These are phyloP conservation scores for Chaetoscypha palmicola DNA, from an alignment of 2,329 filamentous ascomycete genomes.

Conservation along the genomic window DNA sequence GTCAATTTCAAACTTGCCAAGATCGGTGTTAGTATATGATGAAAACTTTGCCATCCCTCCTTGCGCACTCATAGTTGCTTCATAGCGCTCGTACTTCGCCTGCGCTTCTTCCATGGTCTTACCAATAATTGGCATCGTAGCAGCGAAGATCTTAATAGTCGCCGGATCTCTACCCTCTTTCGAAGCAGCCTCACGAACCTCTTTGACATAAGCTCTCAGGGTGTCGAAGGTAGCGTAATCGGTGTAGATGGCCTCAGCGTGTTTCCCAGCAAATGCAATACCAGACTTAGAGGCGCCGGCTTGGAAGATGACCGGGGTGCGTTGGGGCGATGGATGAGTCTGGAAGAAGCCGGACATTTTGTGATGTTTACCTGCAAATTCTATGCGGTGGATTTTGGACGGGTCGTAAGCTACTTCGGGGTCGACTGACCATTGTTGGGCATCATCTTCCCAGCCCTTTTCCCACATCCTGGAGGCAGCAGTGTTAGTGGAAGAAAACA, in stretches of 20 bases:
- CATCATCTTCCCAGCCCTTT: slow-evolving; percentile 25
- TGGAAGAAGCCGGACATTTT: slow-evolving; percentile 55
- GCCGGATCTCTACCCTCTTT: slow-evolving; percentile 47
- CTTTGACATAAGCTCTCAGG: neutral
- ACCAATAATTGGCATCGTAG: slow-evolving; percentile 59
- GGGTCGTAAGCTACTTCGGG: slow-evolving; percentile 28
- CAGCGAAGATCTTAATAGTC: slow-evolving; percentile 59
- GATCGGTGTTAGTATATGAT: neutral
- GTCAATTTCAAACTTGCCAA: neutral
- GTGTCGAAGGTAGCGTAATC: neutral
- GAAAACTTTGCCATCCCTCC: neutral
- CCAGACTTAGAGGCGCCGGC: slow-evolving; percentile 53
- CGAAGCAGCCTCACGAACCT: neutral
- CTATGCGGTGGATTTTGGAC: slow-evolving; percentile 50
- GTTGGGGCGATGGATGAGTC: slow-evolving; percentile 15
- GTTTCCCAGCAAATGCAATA: neutral
- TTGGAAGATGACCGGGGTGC: slow-evolving; percentile 38
- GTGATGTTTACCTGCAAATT: slow-evolving; percentile 57
- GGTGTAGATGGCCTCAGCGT: neutral
- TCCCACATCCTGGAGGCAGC: slow-evolving; percentile 3
- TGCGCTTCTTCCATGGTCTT: slow-evolving; percentile 58
- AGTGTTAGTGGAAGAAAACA: no score
- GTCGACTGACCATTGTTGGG: slow-evolving; percentile 38
- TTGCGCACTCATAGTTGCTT: neutral
- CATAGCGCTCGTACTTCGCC: slow-evolving; percentile 37